Percentiles rank a stretch among this genome's conserved stretches.
Evolutionary conservation across 2,329 filamentous ascomycete species (phyloP).

Genomic region (Fusarium sp.): DNA sequence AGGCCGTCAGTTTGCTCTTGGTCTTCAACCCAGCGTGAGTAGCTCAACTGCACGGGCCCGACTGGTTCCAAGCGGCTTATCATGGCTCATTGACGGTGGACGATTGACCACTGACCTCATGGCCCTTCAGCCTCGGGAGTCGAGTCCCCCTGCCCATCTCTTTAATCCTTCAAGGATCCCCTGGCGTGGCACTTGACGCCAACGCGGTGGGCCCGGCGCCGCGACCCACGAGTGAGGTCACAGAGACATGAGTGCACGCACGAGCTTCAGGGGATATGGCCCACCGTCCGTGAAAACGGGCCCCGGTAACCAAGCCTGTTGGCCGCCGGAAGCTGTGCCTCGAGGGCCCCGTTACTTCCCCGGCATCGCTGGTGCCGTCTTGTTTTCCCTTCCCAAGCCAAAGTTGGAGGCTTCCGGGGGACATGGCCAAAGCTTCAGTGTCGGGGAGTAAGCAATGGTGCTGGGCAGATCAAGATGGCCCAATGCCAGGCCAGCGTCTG

Average conservation of each 20-base stretch:
- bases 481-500: conserved; percentile 25
- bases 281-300: conserved; percentile 33
- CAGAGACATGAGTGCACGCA: conserved; percentile 21
- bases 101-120: not conserved
- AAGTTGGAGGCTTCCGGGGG: conserved; percentile 6
- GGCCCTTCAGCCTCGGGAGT: conserved; percentile 10
- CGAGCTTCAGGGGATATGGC: conserved; percentile 22
- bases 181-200: conserved; percentile 26
- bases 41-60: conserved; percentile 8
- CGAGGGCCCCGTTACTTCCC: conserved; percentile 25
- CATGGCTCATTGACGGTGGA: conserved; percentile 3
- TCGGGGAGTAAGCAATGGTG: conserved; percentile 23
- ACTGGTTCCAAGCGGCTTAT: conserved; percentile 33
- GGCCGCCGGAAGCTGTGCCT: conserved; percentile 25
- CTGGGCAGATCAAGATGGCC: conserved; percentile 35
- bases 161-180: conserved; percentile 27
- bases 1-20: not conserved
- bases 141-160: conserved; percentile 21
- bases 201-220: conserved; percentile 16
- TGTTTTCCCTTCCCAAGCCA: not conserved
- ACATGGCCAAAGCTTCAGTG: conserved; percentile 26
- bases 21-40: not conserved
- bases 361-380: conserved; percentile 10
- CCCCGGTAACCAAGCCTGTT: conserved; percentile 44
- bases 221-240: conserved; percentile 23